Evolutionary conservation across 176 grass and related monocot genomes (phyloP).

Genomic region (Eleusine coracana): DNA sequence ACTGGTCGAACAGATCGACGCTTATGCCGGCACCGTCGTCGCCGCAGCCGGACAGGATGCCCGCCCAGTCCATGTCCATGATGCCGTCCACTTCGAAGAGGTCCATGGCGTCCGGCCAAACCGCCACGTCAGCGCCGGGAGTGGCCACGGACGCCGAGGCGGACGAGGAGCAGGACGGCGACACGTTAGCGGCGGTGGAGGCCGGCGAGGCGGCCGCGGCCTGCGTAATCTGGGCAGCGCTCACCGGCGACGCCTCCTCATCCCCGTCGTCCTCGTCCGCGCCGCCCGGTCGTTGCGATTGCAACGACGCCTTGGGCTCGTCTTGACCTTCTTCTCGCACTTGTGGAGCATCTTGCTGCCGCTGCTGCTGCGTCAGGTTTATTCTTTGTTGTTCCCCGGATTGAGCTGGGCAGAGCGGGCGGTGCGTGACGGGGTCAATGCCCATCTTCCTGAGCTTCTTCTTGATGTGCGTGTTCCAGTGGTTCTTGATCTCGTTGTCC

Average conservation of each 20-base stretch:
- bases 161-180: conserved; percentile 43
- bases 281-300: not conserved
- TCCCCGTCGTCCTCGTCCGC: not conserved
- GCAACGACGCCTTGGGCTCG: conserved; percentile 8
- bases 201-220: not conserved
- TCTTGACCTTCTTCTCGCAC: not conserved
- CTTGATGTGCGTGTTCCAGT: conserved; percentile 99
- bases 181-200: conserved; percentile 30
- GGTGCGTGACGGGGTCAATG: conserved; percentile 77
- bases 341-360: not conserved
- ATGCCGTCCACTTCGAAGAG: conserved; percentile 63
- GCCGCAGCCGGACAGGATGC: conserved; percentile 47
- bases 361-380: not conserved
- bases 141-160: conserved; percentile 45
- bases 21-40: conserved; percentile 11
- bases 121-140: conserved; percentile 38
- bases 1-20: conserved; percentile 50
- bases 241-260: not conserved
- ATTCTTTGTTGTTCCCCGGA: not conserved
- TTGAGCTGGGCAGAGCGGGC: not conserved
- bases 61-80: conserved; percentile 61
- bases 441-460: conserved; percentile 96
- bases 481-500: conserved; percentile 99
- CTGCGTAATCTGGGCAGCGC: conserved; percentile 21
- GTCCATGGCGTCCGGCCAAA: conserved; percentile 56